Conservation (phyloP, 108 stramenopile genomes). For the Aurantiochytrium sp. region DNA sequence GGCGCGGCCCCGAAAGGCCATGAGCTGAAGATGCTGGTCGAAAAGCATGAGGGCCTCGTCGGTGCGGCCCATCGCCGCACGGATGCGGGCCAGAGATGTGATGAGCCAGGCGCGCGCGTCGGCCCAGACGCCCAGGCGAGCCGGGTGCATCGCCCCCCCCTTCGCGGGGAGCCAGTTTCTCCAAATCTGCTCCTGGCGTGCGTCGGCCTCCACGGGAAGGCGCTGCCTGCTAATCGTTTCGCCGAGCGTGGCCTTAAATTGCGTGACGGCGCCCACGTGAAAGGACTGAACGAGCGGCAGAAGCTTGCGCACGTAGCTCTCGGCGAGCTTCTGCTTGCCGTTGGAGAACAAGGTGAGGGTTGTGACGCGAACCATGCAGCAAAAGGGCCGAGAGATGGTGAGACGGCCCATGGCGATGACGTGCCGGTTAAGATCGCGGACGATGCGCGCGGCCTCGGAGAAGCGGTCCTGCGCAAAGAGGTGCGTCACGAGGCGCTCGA, state of each 20-base stretch:
- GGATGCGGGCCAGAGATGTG: not conserved
- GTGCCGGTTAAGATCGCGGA: not conserved
- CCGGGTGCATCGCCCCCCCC: not conserved
- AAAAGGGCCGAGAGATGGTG: not conserved
- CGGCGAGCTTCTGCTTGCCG: not conserved
- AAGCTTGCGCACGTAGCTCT: not conserved
- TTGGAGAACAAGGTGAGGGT: not conserved
- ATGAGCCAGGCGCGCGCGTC: not conserved
- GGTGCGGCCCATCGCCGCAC: not conserved
- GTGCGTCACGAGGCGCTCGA: not conserved
- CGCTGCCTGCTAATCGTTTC: not conserved
- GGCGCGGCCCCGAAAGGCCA: not conserved
- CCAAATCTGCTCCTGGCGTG: not conserved
- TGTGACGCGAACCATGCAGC: not conserved
- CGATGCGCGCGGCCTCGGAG: not conserved
- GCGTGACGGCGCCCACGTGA: not conserved
- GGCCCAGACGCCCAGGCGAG: not conserved
- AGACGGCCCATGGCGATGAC: not conserved
- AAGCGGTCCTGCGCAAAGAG: not conserved
- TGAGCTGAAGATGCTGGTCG: not conserved
- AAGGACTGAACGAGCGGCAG: not conserved
- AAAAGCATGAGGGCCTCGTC: not conserved
- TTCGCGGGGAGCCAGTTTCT: not conserved
- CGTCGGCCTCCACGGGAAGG: not conserved
- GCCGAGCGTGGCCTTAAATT: not conserved